Percentiles rank a stretch among this genome's conserved stretches.
phyloP scores from a whole-genome alignment of 108 stramenopile genomes.

The Nitzschia putrida region DNA sequence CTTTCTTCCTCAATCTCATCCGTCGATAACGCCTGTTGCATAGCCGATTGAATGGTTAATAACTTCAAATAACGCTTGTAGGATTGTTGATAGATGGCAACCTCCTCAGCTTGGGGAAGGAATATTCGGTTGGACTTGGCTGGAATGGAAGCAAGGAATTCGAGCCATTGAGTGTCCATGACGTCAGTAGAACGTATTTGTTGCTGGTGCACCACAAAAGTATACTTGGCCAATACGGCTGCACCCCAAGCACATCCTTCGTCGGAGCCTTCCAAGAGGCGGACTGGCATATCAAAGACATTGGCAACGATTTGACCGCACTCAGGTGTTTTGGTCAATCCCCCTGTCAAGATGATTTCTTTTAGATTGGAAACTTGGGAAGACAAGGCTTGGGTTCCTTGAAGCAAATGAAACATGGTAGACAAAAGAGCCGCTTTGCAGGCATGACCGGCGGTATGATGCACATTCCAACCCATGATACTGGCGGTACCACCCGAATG shows the following conservation, averaged over 20 bases:
- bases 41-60: constrained; percentile 11
- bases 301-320: constrained; percentile 57
- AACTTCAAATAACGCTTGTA: constrained; percentile 27
- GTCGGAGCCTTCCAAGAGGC: constrained; percentile 38
- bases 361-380: constrained; percentile 6
- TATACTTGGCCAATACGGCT: constrained; percentile 44
- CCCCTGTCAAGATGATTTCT: constrained; percentile 48
- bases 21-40: constrained; percentile 19
- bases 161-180: constrained; percentile 24
- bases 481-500: constrained; percentile 36
- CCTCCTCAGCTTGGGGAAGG: constrained; percentile 12
- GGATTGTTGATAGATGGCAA: constrained; percentile 5
- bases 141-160: constrained; percentile 28
- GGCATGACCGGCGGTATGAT: constrained; percentile 33
- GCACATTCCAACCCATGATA: constrained; percentile 46
- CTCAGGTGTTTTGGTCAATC: constrained; percentile 48
- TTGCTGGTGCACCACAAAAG: background rate
- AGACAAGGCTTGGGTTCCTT: constrained; percentile 35
- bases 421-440: constrained; percentile 50
- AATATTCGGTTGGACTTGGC: constrained; percentile 15
- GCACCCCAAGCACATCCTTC: constrained; percentile 59
- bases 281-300: constrained; percentile 44
- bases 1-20: too few relatives aligned
- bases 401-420: constrained; percentile 48
- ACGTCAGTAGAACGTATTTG: background rate